Base-by-base conservation (phyloP, 2,329 filamentous ascomycete genomes). In the Sporothrix pallida region DNA sequence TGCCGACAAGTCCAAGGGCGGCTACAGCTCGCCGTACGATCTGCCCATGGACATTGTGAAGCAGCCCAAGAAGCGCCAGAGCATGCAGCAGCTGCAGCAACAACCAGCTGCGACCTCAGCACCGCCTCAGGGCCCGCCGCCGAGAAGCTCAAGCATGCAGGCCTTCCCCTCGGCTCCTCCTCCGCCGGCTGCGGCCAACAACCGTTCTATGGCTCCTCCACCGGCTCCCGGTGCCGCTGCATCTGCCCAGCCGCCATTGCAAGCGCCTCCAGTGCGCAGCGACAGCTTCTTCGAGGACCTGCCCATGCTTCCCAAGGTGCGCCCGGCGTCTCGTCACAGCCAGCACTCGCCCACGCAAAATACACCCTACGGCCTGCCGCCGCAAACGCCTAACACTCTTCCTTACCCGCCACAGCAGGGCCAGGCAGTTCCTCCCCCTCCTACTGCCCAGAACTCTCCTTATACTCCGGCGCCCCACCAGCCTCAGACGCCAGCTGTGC, bases 21-120 rank as follows among this genome's bases (percentile, higher is more conserved):
- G 95, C 8, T 99, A 99, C 80, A 88, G 92, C 68, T 98, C 95
- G 23, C 96, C 96, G 0, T 99, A 98, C 78, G 97, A 99, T 83
- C 86, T 99, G 23, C 96, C 96, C 3, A 93, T 96, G 82, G 95
- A 98, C 72, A 88, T 99, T 44, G 88, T 92, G 42, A 92, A 92
- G 77, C 90, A 71, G 58, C 72, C 92, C 78, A 86, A 90, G 81
- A 91, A 92, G 84, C 86, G 91, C 71, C 81, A 85, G 6, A 90
- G 87, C 78, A 85, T 87, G 78, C 88, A 89, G 74, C 88, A 88
- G 71, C 82, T 87, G 60, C 83, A 85, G 6, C 83, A 84, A 73
- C 83, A 84, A 73, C 79, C 83, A 50, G 83, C 86, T 52, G 80
- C 84, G 10, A 79, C 83, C 46, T 80, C 83, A 6, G 79, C 83